Evolutionary conservation across 2,329 filamentous ascomycete genomes (phyloP).

Genomic region (Dactylellina drechsleri): DNA sequence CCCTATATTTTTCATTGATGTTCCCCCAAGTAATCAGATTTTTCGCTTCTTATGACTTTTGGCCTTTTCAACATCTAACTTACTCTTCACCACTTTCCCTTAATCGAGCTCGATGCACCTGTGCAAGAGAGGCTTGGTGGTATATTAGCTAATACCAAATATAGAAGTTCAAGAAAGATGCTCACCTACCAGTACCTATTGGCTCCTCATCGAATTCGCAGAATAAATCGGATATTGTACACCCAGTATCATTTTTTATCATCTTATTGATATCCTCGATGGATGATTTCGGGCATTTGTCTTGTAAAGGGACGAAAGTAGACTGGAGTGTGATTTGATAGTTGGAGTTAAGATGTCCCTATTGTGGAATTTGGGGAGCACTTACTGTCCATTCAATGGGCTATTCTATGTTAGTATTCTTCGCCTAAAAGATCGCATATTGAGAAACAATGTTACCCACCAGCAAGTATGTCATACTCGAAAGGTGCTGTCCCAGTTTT

Average conservation of each 20-base stretch:
- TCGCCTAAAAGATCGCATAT: not conserved
- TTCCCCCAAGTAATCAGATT: no score
- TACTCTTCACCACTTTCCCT: conserved; percentile 79
- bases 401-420: conserved; percentile 9
- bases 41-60: no score
- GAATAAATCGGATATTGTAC: conserved; percentile 82
- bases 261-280: conserved; percentile 64
- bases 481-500: conserved; percentile 93
- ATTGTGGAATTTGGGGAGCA: not conserved
- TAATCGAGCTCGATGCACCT: conserved; percentile 88
- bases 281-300: conserved; percentile 77
- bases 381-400: conserved; percentile 59
- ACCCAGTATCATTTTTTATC: conserved; percentile 84
- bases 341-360: no score
- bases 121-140: conserved; percentile 79
- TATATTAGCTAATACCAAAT: conserved; percentile 19
- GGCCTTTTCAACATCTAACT: not conserved
- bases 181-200: conserved; percentile 73
- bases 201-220: conserved; percentile 81
- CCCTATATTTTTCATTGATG: conserved; percentile 61
- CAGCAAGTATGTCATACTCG: conserved; percentile 58
- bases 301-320: conserved; percentile 94
- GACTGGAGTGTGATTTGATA: conserved; percentile 37
- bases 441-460: conserved; percentile 12
- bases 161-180: not conserved